Conservation (phyloP, 2,329 filamentous ascomycete species). For the Acrocalymma vagum region DNA sequence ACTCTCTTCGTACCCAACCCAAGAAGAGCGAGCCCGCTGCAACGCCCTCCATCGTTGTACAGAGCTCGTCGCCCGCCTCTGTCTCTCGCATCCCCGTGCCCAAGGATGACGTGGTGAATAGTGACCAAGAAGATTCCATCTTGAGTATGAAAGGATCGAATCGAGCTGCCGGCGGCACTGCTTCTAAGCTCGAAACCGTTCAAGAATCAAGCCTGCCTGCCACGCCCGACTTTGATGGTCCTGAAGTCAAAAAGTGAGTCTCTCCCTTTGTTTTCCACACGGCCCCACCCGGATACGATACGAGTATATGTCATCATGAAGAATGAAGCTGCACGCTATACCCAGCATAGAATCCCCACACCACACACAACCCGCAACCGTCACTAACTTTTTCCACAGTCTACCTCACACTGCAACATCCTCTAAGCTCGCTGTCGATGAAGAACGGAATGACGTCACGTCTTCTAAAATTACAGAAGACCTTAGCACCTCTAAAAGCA, state of each 20-base stretch:
- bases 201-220: conserved; percentile 82
- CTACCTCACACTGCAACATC: conserved; percentile 18
- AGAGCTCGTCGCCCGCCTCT: conserved; percentile 53
- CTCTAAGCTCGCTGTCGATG: conserved; percentile 32
- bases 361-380: conserved; percentile 15
- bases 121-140: conserved; percentile 48
- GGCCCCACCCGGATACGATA: conserved; percentile 23
- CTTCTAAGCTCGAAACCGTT: conserved; percentile 82
- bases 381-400: conserved; percentile 30
- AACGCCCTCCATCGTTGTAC: conserved; percentile 55
- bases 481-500: conserved; percentile 47
- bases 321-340: conserved; percentile 28
- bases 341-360: conserved; percentile 22
- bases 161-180: conserved; percentile 65
- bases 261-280: conserved; percentile 41
- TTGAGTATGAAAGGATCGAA: conserved; percentile 49
- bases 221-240: conserved; percentile 64
- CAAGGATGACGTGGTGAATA: conserved; percentile 35
- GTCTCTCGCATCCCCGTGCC: conserved; percentile 36
- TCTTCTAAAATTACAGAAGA: conserved; percentile 59
- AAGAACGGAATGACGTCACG: conserved; percentile 53
- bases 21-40: conserved; percentile 39
- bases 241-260: conserved; percentile 39
- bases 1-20: conserved; percentile 50
- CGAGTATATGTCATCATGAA: conserved; percentile 36